Base-by-base conservation (phyloP, 108 stramenopile species). In the Pseudonitzschia multiseries region DNA sequence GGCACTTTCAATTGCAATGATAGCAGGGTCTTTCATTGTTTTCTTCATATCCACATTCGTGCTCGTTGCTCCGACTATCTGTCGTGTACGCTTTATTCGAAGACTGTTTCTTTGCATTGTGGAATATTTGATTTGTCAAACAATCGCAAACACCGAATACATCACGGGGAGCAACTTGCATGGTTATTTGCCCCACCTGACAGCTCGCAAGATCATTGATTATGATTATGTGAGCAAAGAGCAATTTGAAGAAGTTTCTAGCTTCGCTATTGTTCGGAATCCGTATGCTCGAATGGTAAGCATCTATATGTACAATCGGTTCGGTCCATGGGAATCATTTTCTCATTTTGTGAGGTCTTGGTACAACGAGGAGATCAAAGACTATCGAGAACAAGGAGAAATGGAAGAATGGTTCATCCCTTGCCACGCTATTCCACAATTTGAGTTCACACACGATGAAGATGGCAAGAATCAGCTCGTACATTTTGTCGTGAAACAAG, bases 351-450 rank as follows among this genome's bases (percentile, higher is more conserved):
- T 86, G 8, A 43, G 62, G 41, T 42, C 75, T 48, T 88, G 87
- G 87, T 76, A 76, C 62, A 67, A 80, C n/a, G 40, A 62, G 14
- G 61, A 73, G 14, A 82, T 79, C 67, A 74, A 69, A 42, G 73
- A 67, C 57, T 88, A 88, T 64, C 64, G 77, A n/a, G 83, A 83
- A 33, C 42, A 57, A 1, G 83, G 83, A 4, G 80, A 84, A 52
- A 85, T 82, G 63, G 87, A 88, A 48, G 87, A 88, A 50, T 86
- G 87, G 85, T 79, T 76, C 51, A 85, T 83, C 9, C 84, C 84
- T 0, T 88, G 87, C 52, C 87, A 88, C 57, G 64, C 64, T 24
- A 68, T 88, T 42, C 87, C 87, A 18, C 75, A 78, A 63, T 83
- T 82, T 56, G 87, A 88, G 46, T 88, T 76, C 61, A 88, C 87